Evolutionary conservation across 1,139 yeast species (phyloP), one percentile per base, ranked within the genome.

Genomic region (Spathaspora sp.): DNA sequence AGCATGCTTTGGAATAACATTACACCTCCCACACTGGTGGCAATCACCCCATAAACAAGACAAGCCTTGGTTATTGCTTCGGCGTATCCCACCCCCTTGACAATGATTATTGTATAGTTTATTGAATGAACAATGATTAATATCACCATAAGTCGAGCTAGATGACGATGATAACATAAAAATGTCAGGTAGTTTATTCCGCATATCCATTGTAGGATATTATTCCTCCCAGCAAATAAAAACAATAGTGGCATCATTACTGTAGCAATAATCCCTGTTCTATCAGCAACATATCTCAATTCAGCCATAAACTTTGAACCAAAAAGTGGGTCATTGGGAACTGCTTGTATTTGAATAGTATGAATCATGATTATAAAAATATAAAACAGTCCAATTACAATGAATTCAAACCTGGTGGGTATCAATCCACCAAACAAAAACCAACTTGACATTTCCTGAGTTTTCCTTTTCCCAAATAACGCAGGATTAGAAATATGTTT

Each of bases 341-440:
- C 47, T 24, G 50, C 58, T 8, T 47, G 41, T 31, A 64, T 56
- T 7, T 62, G 52, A 13, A 56, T 54, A 5, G 67, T 56, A 44
- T 60, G 50, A 47, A 76, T 66, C 10, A 79, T 65, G 20, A 81
- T 56, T 34, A 72, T 69, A 47, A 82, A 59, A 2, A 74, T 60
- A 16, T 78, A 56, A 61, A 80, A 83, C 7, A 76, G 63, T 10
- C 53, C 55, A n/a, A 41, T 43, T 11, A 47, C 40, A 16, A 48
- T 38, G 1, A 67, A 41, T 46, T 65, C 68, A 27, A 59, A 27
- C 44, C 70, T 56, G 1, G 67, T 49, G 3, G 70, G 69, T n/a
- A 62, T 56, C 31, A 63, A 52, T 13, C 51, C 52, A 38, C 56
- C 61, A 18, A 66, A 53, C n/a, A 60, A 36, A 20, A 45, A 45